Evolutionary conservation across 2,329 filamentous ascomycete species (phyloP).

Genomic region (Colletotrichum trifolii): DNA sequence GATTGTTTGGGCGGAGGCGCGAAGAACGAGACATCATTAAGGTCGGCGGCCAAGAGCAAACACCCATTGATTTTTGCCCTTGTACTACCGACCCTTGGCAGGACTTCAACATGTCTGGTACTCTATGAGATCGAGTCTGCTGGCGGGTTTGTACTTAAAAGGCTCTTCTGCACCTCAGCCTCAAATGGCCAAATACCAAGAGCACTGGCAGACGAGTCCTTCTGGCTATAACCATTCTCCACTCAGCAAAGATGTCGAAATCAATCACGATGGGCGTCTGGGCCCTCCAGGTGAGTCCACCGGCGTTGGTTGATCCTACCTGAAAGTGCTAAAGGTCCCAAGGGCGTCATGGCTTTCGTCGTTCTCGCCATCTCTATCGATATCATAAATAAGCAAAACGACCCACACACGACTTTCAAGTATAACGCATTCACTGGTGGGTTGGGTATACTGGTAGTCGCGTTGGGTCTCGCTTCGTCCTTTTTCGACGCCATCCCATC

Average conservation of each 20-base stretch:
- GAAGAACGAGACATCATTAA: no score
- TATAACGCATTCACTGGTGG: conserved; percentile 31
- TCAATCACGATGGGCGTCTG: conserved; percentile 25
- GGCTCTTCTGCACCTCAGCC: background rate
- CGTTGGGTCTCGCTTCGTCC: conserved; percentile 7
- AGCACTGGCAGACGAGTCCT: background rate
- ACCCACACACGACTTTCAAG: conserved; percentile 22
- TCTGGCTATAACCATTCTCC: background rate
- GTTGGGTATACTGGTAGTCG: conserved; percentile 22
- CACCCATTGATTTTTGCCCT: no score
- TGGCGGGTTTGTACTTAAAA: background rate
- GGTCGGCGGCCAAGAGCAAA: no score
- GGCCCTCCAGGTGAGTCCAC: conserved; percentile 26
- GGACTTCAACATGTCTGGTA: no score
- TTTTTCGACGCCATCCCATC: conserved; percentile 33
- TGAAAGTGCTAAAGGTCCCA: background rate
- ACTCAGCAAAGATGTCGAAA: conserved; percentile 7
- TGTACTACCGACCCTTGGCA: no score
- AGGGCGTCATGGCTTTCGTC: conserved; percentile 33
- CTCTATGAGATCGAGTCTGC: no score
- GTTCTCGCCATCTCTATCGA: conserved; percentile 29
- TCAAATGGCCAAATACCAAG: background rate
- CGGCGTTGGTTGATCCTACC: background rate
- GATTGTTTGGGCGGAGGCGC: no score
- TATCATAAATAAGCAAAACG: conserved; percentile 13